Conservation (phyloP, 163 green algal species). For the Coccomyxa subellipsoidea region DNA sequence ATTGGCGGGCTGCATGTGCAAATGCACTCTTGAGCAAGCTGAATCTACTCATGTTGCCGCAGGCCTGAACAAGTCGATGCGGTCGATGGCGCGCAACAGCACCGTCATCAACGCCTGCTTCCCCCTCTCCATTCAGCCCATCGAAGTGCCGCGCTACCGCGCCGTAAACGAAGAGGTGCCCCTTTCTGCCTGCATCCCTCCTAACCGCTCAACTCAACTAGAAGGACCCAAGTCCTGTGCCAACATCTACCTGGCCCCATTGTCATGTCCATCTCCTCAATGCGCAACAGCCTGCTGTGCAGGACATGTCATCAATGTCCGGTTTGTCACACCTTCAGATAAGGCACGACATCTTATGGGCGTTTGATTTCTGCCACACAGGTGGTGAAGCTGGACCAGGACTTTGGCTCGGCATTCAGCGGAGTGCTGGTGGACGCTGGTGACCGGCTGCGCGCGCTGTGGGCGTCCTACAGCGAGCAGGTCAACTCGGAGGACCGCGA, state of each 20-base stretch:
- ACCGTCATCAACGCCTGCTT: constrained; percentile 71
- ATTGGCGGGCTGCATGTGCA: too few relatives aligned
- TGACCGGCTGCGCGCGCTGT: constrained; percentile 72
- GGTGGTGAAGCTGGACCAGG: constrained; percentile 76
- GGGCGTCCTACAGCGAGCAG: constrained; percentile 80
- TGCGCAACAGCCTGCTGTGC: too few relatives aligned
- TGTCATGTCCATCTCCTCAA: too few relatives aligned
- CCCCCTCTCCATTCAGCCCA: constrained; percentile 50
- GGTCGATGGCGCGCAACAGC: constrained; percentile 68
- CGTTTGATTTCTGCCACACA: background rate
- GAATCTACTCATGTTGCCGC: too few relatives aligned
- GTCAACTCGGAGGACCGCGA: constrained; percentile 70
- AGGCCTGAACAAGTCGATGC: constrained; percentile 68
- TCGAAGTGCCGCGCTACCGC: constrained; percentile 75
- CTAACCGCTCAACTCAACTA: background rate
- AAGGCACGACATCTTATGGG: too few relatives aligned
- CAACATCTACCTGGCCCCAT: too few relatives aligned
- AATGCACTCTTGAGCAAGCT: too few relatives aligned
- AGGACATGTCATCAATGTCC: too few relatives aligned
- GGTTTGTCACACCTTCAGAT: too few relatives aligned
- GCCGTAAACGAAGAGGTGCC: constrained; percentile 83
- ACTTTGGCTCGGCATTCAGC: constrained; percentile 57
- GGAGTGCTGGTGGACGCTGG: constrained; percentile 73
- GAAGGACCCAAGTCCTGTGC: too few relatives aligned
- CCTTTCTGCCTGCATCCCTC: background rate